Evolutionary conservation across 768 basidiomycete species (phyloP), one percentile per base, ranked within the genome.

Genomic region (Tylopilus plumbeoviolaceoides): DNA sequence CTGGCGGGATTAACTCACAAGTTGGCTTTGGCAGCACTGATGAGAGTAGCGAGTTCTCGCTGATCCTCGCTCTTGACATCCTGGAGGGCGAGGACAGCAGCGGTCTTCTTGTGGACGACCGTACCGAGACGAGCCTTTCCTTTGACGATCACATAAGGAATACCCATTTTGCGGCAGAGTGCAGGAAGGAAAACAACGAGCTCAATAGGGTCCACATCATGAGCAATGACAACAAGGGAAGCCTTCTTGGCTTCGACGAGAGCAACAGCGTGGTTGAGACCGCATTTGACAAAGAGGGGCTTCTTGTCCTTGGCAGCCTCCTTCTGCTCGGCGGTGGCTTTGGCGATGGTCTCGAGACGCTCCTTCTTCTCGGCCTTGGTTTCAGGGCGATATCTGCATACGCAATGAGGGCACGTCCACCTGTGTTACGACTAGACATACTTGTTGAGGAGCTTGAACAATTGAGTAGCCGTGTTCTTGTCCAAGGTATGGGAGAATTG

Each of bases 191-290:
- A 98, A 74, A 99, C 84, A 59, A 98, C 95, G 64, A 98, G 88
- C 77, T 99, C 95, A 59, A 98, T 97, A 39, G 95, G 95, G 80
- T 99, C 95, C 56, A 99, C 95, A 70, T 98, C 95, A 71, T 98
- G 92, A 35, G 91, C 93, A 60, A 98, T 95, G 75, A 93, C 83
- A 59, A 98, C 95, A 55, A 98, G 85, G 42, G 87, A 81, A 39
- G 95, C 95, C 79, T 98, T 98, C 84, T 99, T 98, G 66, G 90
- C 89, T 78, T 99, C 95, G 50, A 93, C 80, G 68, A 98, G 87
- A 55, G 92, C 94, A 60, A 98, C 91, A 61, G 83, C 82, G 80
- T 98, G 95, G 84, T 98, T 98, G 45, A 98, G 80, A 67, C 95
- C 95, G 72, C 92, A 94, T 76, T 98, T 98, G 72, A 85, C 91